phyloP scores from a whole-genome alignment of 2,329 filamentous ascomycete genomes.

The Dactylonectria estremocensis region DNA sequence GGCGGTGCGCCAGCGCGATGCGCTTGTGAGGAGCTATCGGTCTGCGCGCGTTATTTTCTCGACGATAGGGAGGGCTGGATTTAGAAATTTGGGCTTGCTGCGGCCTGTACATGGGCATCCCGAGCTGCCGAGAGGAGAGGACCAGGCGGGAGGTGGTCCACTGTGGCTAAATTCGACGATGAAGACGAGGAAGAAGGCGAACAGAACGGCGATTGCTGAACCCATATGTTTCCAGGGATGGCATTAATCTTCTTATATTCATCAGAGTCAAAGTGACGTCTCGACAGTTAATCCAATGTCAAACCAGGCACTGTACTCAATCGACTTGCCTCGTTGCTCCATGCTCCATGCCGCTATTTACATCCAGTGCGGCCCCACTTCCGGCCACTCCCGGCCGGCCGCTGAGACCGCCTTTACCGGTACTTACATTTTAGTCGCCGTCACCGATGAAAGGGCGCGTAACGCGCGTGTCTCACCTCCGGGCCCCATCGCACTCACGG shows the following conservation, averaged over 20 bases:
- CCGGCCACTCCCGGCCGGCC: background rate
- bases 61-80: background rate
- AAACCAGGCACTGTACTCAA: background rate
- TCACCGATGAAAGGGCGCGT: background rate
- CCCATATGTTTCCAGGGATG: too few species aligned
- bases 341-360: background rate
- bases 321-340: background rate
- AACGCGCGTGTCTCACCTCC: background rate
- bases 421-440: background rate
- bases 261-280: too few species aligned
- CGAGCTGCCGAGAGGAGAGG: background rate
- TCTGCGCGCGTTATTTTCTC: background rate
- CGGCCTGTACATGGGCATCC: background rate
- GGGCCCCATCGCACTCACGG: conserved; percentile 26
- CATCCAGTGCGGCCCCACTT: background rate
- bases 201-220: too few species aligned
- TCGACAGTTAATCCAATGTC: background rate
- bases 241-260: too few species aligned
- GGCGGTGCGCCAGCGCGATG: background rate
- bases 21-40: background rate
- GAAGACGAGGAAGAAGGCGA: background rate
- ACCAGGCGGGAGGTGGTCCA: background rate
- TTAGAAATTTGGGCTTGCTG: background rate
- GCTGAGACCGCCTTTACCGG: background rate
- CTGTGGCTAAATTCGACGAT: background rate